Conservation (phyloP, 768 basidiomycete genomes). For the Suillus subluteus region DNA sequence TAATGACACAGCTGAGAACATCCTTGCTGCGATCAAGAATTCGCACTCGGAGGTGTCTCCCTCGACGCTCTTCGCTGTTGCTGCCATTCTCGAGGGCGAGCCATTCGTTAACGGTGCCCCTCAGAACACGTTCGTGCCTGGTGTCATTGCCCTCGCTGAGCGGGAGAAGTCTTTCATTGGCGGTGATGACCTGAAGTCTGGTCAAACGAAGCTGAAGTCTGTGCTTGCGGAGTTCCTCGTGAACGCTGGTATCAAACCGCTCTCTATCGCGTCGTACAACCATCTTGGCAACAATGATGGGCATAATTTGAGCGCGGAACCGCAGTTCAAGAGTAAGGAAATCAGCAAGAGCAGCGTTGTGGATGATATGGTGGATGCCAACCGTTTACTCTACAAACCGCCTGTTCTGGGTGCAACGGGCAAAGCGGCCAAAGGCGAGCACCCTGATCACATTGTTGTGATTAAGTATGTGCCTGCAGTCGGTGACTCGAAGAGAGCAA, state of each 20-base stretch:
- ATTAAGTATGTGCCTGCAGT: conserved; percentile 98
- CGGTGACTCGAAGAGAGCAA: conserved; percentile 97
- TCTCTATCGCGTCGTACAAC: conserved; percentile 97
- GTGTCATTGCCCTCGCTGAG: conserved; percentile 92
- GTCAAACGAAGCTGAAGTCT: conserved; percentile 96
- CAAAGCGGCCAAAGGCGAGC: conserved; percentile 82
- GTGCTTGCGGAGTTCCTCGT: conserved; percentile 98
- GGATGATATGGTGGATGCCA: conserved; percentile 96
- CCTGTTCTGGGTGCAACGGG: conserved; percentile 58
- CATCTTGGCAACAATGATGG: conserved; percentile 99
- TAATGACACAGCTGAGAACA: conserved; percentile 90
- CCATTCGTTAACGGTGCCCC: conserved; percentile 98
- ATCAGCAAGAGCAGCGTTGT: conserved; percentile 97
- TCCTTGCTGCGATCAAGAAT: conserved; percentile 78
- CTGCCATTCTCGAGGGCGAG: conserved; percentile 91
- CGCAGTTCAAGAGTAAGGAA: conserved; percentile 98
- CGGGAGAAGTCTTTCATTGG: conserved; percentile 90
- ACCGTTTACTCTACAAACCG: conserved; percentile 88
- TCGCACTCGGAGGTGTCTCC: conserved; percentile 97
- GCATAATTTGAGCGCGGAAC: conserved; percentile 85
- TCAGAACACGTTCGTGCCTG: conserved; percentile 98
- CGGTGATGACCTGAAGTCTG: conserved; percentile 97
- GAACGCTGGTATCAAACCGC: conserved; percentile 97
- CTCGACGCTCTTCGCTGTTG: conserved; percentile 94
- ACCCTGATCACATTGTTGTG: conserved; percentile 95